A percentile compares a stretch with the other conserved stretches of the same genome.
Evolutionary conservation across 2,329 filamentous ascomycete genomes (phyloP).

Genomic region (Chalara sp.): DNA sequence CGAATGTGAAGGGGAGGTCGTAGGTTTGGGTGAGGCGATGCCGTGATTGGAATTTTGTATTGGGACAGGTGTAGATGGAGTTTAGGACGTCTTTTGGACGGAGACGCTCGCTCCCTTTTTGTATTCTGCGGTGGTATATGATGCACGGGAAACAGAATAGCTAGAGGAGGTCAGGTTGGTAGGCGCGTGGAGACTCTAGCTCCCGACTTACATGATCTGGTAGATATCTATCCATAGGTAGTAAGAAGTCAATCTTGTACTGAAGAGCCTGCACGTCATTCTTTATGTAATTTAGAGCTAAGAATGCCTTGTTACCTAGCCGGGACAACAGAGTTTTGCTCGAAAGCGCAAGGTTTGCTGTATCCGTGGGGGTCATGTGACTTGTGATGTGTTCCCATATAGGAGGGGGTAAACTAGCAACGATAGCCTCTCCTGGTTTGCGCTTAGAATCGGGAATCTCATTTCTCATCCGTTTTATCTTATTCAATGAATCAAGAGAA

Average conservation of each 20-base stretch:
- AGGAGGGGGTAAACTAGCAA: conserved; percentile 36
- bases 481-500: conserved; percentile 10
- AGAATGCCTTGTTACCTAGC: conserved; percentile 34
- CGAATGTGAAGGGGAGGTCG: conserved; percentile 49
- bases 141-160: conserved; percentile 53
- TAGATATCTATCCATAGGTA: conserved; percentile 40
- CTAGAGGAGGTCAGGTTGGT: neutral
- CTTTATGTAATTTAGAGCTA: conserved; percentile 31
- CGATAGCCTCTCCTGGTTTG: conserved; percentile 31
- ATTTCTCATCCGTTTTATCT: neutral
- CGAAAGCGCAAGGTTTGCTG: conserved; percentile 41
- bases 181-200: neutral
- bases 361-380: conserved; percentile 37
- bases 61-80: conserved; percentile 49
- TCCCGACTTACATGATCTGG: conserved; percentile 37
- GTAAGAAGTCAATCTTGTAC: conserved; percentile 43
- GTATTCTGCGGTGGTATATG: conserved; percentile 45
- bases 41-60: conserved; percentile 40
- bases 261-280: conserved; percentile 29
- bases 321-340: conserved; percentile 38
- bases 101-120: conserved; percentile 45
- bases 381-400: conserved; percentile 39
- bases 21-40: conserved; percentile 47
- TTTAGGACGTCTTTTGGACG: conserved; percentile 47
- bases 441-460: conserved; percentile 5